Evolutionary conservation across 2,329 filamentous ascomycete genomes (phyloP).

Genomic region (Leptosphaerulina australis): DNA sequence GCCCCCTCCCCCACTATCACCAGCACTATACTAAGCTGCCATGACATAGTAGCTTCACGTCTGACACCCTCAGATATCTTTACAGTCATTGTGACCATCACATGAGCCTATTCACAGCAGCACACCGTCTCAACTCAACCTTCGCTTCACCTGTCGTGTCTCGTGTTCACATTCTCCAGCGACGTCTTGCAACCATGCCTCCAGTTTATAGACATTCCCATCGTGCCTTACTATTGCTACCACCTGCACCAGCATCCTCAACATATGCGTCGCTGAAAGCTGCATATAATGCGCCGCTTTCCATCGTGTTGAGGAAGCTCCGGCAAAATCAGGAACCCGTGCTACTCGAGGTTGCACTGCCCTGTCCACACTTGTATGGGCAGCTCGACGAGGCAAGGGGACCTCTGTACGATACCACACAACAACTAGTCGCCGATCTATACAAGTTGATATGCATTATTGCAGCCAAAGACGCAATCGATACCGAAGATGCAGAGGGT

Average conservation of each 20-base stretch:
- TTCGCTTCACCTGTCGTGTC: not conserved
- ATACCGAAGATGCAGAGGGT: slow-evolving; percentile 70
- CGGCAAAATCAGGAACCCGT: slow-evolving; percentile 42
- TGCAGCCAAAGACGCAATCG: slow-evolving; percentile 67
- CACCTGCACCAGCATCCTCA: slow-evolving; percentile 50
- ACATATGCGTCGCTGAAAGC: slow-evolving; percentile 51
- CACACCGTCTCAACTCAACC: not conserved
- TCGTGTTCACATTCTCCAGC: slow-evolving; percentile 12
- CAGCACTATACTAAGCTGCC: not conserved
- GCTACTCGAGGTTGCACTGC: slow-evolving; percentile 66
- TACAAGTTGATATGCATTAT: slow-evolving; percentile 79
- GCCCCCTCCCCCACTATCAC: slow-evolving; percentile 6
- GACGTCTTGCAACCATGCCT: slow-evolving; percentile 38
- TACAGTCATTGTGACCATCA: not conserved
- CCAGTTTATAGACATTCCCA: slow-evolving; percentile 25
- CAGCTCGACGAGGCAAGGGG: slow-evolving; percentile 58
- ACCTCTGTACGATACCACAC: slow-evolving; percentile 69
- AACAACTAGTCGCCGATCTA: slow-evolving; percentile 74
- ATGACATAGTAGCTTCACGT: slow-evolving; percentile 4
- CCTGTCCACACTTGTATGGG: slow-evolving; percentile 65
- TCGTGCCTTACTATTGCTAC: slow-evolving; percentile 52
- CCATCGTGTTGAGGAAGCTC: slow-evolving; percentile 51
- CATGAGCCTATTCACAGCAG: slow-evolving; percentile 16
- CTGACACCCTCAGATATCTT: not conserved
- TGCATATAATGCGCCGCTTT: slow-evolving; percentile 52